A percentile compares a stretch with the other conserved stretches of the same genome.
Conservation (phyloP, 257 asterid genomes). For the Solanum rostratum region DNA sequence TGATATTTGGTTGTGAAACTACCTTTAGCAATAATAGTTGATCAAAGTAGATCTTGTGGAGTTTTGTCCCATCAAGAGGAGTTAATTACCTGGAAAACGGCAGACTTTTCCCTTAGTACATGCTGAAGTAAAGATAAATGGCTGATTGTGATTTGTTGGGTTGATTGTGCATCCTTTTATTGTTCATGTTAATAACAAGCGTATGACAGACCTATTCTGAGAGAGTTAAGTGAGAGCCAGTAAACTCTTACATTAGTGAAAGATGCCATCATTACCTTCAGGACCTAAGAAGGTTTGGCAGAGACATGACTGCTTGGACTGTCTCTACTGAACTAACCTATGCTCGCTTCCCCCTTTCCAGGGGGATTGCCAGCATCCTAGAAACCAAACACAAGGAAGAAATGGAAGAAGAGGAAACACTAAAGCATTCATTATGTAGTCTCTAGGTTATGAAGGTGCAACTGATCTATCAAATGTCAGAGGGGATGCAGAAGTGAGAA, state of each 20-base stretch:
- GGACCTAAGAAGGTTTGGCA: background rate
- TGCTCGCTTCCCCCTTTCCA: background rate
- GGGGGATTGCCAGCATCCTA: background rate
- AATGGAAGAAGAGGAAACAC: background rate
- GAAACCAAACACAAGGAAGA: background rate
- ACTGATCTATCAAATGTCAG: background rate
- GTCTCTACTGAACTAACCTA: background rate
- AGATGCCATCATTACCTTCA: background rate
- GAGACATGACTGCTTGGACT: background rate
- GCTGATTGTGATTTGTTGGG: background rate
- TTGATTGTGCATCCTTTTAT: background rate
- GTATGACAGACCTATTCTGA: background rate
- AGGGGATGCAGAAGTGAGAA: background rate
- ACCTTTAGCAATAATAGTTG: background rate
- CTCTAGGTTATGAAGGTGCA: background rate
- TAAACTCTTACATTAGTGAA: background rate
- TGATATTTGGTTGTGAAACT: background rate
- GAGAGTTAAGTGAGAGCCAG: background rate
- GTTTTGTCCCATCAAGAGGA: background rate
- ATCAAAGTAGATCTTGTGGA: background rate
- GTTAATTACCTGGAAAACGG: background rate
- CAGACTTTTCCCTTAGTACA: background rate
- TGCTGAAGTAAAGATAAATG: background rate
- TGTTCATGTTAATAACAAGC: background rate
- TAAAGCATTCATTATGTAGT: background rate